Conservation (phyloP, 1,284 basidiomycete genomes). For the Tilletia indica region DNA sequence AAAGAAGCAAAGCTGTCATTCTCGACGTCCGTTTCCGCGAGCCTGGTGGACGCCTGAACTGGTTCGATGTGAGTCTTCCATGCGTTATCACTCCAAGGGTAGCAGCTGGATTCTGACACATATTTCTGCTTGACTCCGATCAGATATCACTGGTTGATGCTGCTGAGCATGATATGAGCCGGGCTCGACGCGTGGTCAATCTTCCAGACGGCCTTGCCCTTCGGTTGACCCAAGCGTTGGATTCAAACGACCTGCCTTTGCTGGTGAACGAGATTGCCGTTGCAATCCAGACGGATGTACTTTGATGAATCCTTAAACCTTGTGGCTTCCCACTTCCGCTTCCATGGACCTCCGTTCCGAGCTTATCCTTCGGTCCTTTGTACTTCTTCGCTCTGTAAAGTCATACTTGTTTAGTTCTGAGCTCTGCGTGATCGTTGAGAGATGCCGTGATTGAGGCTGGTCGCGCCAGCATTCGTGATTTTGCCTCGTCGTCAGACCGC, state of each 20-base stretch:
- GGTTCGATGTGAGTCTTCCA: conserved; percentile 27
- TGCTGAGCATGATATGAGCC: conserved; percentile 25
- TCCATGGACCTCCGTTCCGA: neutral
- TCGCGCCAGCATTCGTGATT: no score
- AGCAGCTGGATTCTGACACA: neutral
- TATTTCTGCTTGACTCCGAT: neutral
- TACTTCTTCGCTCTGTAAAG: no score
- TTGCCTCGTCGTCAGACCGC: no score
- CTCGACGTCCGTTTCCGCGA: conserved; percentile 30
- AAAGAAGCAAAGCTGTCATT: conserved; percentile 19
- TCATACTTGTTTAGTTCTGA: no score
- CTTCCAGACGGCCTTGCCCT: conserved; percentile 34
- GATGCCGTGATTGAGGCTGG: no score
- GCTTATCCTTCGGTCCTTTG: no score
- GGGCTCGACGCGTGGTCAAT: conserved; percentile 24
- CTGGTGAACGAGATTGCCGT: conserved; percentile 33
- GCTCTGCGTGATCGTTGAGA: no score
- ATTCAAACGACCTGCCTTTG: conserved; percentile 37
- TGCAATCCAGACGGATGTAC: conserved; percentile 2
- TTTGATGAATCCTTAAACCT: neutral
- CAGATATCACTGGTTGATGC: conserved; percentile 12
- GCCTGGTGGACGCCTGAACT: conserved; percentile 36
- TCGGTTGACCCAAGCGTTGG: conserved; percentile 30
- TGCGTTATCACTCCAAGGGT: no score
- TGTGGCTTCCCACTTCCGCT: neutral